phyloP scores from a whole-genome alignment of 805 yeast genomes.

The Cephaloascus albidus region DNA sequence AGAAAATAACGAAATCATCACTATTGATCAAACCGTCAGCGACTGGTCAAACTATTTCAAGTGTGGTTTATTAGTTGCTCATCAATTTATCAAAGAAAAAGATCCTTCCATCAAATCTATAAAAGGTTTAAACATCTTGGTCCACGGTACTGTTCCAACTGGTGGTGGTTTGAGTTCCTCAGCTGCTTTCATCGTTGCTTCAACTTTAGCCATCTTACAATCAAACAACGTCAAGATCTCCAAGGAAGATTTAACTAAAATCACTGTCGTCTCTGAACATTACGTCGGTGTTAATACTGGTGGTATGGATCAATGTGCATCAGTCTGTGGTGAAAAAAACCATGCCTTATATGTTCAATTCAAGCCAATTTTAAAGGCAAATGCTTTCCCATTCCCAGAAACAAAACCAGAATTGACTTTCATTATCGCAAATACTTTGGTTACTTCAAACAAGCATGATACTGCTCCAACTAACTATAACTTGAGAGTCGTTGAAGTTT shows the following conservation, averaged over 20 bases:
- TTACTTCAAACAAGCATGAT: constrained; percentile 55
- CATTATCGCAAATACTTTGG: constrained; percentile 55
- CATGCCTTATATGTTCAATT: constrained; percentile 55
- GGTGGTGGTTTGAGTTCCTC: constrained; percentile 67
- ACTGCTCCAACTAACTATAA: constrained; percentile 66
- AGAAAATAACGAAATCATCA: constrained; percentile 24
- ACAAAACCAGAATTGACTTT: constrained; percentile 37
- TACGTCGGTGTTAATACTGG: constrained; percentile 69
- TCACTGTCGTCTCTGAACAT: constrained; percentile 61
- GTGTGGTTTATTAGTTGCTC: constrained; percentile 56
- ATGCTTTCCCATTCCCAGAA: constrained; percentile 44
- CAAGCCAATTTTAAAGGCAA: constrained; percentile 46
- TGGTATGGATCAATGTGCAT: constrained; percentile 76
- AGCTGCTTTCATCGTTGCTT: constrained; percentile 63
- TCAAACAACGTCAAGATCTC: constrained; percentile 40
- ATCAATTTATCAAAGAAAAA: constrained; percentile 30
- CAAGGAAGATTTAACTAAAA: constrained; percentile 43
- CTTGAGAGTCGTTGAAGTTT: constrained; percentile 63
- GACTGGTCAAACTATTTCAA: constrained; percentile 66
- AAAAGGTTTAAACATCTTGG: constrained; percentile 40
- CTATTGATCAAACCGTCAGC: constrained; percentile 38
- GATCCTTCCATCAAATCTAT: constrained; percentile 15
- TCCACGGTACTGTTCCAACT: constrained; percentile 62
- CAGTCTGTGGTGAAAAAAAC: constrained; percentile 50
- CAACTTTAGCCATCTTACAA: constrained; percentile 46